A percentile compares a stretch with the other conserved stretches of the same genome.
These are phyloP conservation scores for Rhodotorula sp. DNA, from an alignment of 1,284 basidiomycete species.

Conservation along the genomic window DNA sequence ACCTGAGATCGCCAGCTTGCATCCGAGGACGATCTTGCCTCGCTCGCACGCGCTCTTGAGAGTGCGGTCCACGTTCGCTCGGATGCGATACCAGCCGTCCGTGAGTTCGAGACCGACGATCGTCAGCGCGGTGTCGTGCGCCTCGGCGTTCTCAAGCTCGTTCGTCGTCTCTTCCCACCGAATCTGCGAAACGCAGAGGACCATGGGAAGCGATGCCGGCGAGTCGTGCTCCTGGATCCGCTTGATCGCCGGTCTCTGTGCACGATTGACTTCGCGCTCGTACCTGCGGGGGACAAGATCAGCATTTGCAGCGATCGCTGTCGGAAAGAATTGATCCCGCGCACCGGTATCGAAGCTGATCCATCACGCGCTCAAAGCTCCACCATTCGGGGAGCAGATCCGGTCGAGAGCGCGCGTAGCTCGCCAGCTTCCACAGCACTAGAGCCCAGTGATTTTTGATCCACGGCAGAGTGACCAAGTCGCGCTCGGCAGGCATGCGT, in stretches of 20 bases:
- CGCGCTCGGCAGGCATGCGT: slow-evolving; percentile 55
- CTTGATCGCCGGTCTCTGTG: slow-evolving; percentile 75
- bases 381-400: slow-evolving; percentile 62
- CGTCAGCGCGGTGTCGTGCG: slow-evolving; percentile 27
- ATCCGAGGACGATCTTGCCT: slow-evolving; percentile 69
- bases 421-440: slow-evolving; percentile 92
- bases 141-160: slow-evolving; percentile 50
- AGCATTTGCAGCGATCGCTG: neutral
- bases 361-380: slow-evolving; percentile 74
- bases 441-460: slow-evolving; percentile 86
- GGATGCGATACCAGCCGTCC: slow-evolving; percentile 92
- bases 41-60: slow-evolving; percentile 67
- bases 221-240: slow-evolving; percentile 74
- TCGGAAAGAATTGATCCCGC: slow-evolving; percentile 29
- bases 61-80: slow-evolving; percentile 58
- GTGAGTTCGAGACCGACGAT: slow-evolving; percentile 71
- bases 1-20: slow-evolving; percentile 77
- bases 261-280: slow-evolving; percentile 79
- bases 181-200: slow-evolving; percentile 78
- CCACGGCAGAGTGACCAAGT: slow-evolving; percentile 70
- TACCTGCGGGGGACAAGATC: slow-evolving; percentile 59
- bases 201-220: slow-evolving; percentile 69
- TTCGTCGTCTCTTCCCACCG: slow-evolving; percentile 57
- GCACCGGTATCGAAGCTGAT: slow-evolving; percentile 82
- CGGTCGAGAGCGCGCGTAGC: slow-evolving; percentile 72